phyloP scores from a whole-genome alignment of 495 filamentous ascomycete species.

The Penicillium canariense region DNA sequence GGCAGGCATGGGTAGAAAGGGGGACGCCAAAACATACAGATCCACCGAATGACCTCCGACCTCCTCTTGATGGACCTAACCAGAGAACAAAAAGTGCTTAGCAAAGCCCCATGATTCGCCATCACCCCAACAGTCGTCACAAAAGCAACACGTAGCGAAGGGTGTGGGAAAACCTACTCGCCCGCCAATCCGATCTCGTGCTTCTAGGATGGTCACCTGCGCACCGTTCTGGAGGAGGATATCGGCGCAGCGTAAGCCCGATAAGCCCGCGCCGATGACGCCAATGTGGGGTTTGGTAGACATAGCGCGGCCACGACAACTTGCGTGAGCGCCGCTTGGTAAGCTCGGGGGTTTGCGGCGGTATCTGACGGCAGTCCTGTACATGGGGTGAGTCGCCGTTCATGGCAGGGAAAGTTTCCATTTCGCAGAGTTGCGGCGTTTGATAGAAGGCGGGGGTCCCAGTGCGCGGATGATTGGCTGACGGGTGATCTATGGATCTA shows the following conservation, averaged over 20 bases:
- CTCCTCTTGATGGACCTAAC: conserved; percentile 40
- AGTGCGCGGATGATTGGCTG: conserved; percentile 22
- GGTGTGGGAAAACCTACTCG: conserved; percentile 51
- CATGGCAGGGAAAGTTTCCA: background rate
- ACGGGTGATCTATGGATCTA: conserved; percentile 11
- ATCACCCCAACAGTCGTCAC: background rate
- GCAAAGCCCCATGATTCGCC: background rate
- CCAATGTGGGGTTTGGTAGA: conserved; percentile 55
- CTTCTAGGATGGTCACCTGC: conserved; percentile 83
- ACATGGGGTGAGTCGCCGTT: conserved; percentile 5
- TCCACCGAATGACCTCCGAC: conserved; percentile 46
- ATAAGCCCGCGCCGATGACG: conserved; percentile 80
- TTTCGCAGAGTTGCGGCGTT: conserved; percentile 5
- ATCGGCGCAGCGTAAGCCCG: conserved; percentile 86
- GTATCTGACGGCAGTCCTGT: background rate
- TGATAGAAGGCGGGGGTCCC: conserved; percentile 15
- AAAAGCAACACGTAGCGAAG: background rate
- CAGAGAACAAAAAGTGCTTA: background rate
- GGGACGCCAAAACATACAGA: conserved; percentile 28
- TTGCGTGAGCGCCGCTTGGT: background rate
- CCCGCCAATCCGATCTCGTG: conserved; percentile 77
- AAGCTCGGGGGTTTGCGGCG: background rate
- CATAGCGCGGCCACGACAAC: conserved; percentile 17
- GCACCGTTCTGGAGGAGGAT: conserved; percentile 75
- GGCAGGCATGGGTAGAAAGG: background rate